Evolutionary conservation across 202 grass and related monocot species (phyloP), one percentile per base, ranked within the genome.

Genomic region (Bolboschoenoplectus hybrid): DNA sequence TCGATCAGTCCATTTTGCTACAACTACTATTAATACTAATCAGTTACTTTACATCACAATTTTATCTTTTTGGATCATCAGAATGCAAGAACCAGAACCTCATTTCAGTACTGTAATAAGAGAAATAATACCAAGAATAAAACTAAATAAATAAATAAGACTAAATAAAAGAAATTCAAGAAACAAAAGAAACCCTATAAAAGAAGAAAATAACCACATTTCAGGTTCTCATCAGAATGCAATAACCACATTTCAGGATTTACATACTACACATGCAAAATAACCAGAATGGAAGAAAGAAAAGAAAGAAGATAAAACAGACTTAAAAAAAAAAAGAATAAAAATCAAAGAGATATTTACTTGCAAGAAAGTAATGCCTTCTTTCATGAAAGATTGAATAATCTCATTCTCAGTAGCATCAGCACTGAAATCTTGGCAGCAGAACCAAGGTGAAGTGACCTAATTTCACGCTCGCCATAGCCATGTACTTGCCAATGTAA

Each of bases 401-500:
- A 74, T 41, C 36, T 70, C 7, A 63, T 41, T 50, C 65, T 87
- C 60, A 56, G 77, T 19, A 36, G 85, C 65, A 68, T 82, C 76
- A 10, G 85, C 52, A 17, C 47, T 74, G 26, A 64, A 58, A 17
- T 47, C 32, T 17, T 51, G 74, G 47, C 26, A 26, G 26, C 26
- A 26, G 26, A 26, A 26, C 26, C 26, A 26, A 26, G 26, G 26
- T 26, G 26, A 12, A 87, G 34, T 82, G 47, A 49, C 85, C 85
- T 13, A 39, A 49, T 78, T 34, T 17, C 36, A 56, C 78, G 64
- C 78, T 87, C 14, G 78, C 78, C 9, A 38, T 41, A 0, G 49
- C 36, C 11, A 87, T 35, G 44, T 60, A 87, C 55, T 74, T 87
- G 0, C 85, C 85, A 9, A 87, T n/a, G 65, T 87, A 63, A 11